Percentiles rank a stretch among this genome's conserved stretches.
Evolutionary conservation across 1,284 basidiomycete genomes (phyloP).

Genomic region (Coniophora puteana): DNA sequence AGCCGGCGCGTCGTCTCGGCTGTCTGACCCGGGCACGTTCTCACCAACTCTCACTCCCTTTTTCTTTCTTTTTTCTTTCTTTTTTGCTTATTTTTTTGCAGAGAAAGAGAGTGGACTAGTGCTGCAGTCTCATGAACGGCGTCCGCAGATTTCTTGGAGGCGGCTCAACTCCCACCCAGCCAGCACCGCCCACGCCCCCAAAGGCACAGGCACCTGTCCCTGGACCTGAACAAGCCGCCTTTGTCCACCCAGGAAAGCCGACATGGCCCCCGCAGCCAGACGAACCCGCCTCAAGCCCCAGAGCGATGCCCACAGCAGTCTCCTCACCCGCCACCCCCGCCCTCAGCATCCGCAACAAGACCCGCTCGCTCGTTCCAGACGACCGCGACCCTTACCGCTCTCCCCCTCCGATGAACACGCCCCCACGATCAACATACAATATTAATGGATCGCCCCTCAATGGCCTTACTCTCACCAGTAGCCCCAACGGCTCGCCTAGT

Average conservation of each 20-base stretch:
- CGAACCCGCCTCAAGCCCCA: too few relatives aligned
- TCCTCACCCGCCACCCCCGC: too few relatives aligned
- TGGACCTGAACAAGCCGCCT: constrained; percentile 17
- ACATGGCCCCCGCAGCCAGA: constrained; percentile 44
- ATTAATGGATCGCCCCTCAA: too few relatives aligned
- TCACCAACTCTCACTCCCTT: too few relatives aligned
- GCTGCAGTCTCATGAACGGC: constrained; percentile 53
- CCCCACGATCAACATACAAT: too few relatives aligned
- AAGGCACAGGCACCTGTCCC: constrained; percentile 18
- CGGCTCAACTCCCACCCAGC: constrained; percentile 24
- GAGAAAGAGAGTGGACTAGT: too few relatives aligned
- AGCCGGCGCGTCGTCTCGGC: too few relatives aligned
- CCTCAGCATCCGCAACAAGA: constrained; percentile 11
- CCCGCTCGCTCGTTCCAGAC: constrained; percentile 20
- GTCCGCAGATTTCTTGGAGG: constrained; percentile 63
- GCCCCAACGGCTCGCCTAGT: too few relatives aligned
- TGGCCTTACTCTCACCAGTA: too few relatives aligned
- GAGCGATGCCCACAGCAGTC: too few relatives aligned
- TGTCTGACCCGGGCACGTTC: too few relatives aligned
- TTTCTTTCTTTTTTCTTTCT: constrained; percentile 8
- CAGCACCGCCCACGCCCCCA: constrained; percentile 19
- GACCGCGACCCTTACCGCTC: constrained; percentile 19
- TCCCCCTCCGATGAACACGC: constrained; percentile 23
- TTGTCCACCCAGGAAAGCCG: constrained; percentile 31
- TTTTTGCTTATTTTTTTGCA: background rate